Evolutionary conservation across 108 stramenopile genomes (phyloP).

Genomic region (Cyclotella kingstonii): DNA sequence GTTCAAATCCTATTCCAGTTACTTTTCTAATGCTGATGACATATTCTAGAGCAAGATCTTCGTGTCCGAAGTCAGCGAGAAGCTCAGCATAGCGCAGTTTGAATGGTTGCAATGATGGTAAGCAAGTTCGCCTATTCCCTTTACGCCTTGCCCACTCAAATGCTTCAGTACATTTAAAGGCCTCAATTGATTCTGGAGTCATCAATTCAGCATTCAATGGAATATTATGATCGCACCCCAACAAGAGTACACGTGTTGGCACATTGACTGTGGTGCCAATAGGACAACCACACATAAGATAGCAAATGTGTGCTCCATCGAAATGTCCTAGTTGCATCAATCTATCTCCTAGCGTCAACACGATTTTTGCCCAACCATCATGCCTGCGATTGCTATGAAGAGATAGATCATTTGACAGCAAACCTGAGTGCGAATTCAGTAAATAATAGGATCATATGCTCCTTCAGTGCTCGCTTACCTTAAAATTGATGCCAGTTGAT

Average conservation of each 20-base stretch:
- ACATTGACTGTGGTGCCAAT: constrained; percentile 45
- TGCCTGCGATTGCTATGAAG: constrained; percentile 70
- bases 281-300: constrained; percentile 74
- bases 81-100: constrained; percentile 76
- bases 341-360: constrained; percentile 74
- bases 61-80: constrained; percentile 65
- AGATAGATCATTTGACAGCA: too few species aligned
- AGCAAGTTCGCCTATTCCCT: constrained; percentile 69
- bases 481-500: constrained; percentile 69
- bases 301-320: constrained; percentile 81
- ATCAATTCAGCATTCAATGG: constrained; percentile 39
- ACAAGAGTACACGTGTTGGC: constrained; percentile 51
- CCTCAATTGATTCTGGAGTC: constrained; percentile 55
- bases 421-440: too few species aligned
- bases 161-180: constrained; percentile 81
- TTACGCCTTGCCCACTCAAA: constrained; percentile 88
- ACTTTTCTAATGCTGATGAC: constrained; percentile 52
- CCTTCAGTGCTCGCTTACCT: too few species aligned
- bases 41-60: constrained; percentile 51
- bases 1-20: constrained; percentile 29
- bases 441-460: too few species aligned
- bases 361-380: constrained; percentile 71
- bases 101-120: constrained; percentile 69
- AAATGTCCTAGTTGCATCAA: constrained; percentile 57
- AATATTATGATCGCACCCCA: constrained; percentile 67